These are phyloP conservation scores for Trichoderma semiorbis DNA, from an alignment of 2,329 filamentous ascomycete species.

Conservation along the genomic window DNA sequence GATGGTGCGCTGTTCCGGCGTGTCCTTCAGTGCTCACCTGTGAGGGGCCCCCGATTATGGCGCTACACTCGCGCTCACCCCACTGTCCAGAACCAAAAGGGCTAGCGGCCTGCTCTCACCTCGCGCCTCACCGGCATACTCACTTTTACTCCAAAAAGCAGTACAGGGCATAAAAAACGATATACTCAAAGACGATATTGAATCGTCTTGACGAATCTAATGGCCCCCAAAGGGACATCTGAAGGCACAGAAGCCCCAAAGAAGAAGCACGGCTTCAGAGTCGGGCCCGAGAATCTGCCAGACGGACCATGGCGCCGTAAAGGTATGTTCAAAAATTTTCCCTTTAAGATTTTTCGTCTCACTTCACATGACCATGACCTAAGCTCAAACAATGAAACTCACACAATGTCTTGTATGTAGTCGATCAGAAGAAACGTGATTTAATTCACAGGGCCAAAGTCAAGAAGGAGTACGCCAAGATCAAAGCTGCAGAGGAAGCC, in stretches of 20 bases:
- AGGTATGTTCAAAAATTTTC: conserved; percentile 35
- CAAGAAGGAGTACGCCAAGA: conserved; percentile 86
- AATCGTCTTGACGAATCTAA: conserved; percentile 18
- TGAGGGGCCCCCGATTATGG: background rate
- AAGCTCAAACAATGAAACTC: conserved; percentile 17
- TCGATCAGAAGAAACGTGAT: conserved; percentile 83
- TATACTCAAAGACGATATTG: background rate
- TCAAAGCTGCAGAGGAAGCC: conserved; percentile 53
- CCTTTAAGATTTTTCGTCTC: background rate
- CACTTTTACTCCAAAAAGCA: background rate
- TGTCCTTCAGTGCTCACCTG: conserved; percentile 11
- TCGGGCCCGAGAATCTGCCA: conserved; percentile 86
- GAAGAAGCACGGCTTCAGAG: conserved; percentile 69
- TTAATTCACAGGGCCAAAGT: conserved; percentile 91
- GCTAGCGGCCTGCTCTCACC: conserved; percentile 8
- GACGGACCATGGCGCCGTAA: conserved; percentile 87
- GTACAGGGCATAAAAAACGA: background rate
- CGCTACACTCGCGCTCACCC: background rate
- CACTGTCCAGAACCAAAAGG: background rate
- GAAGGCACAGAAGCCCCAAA: conserved; percentile 45
- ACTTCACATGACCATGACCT: background rate
- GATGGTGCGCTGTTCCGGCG: background rate
- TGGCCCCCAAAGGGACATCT: conserved; percentile 34
- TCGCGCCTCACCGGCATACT: conserved; percentile 8
- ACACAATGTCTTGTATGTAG: conserved; percentile 40